Evolutionary conservation across 495 filamentous ascomycete species (phyloP), one percentile per base, ranked within the genome.

Genomic region (Xeromyces bisporus): DNA sequence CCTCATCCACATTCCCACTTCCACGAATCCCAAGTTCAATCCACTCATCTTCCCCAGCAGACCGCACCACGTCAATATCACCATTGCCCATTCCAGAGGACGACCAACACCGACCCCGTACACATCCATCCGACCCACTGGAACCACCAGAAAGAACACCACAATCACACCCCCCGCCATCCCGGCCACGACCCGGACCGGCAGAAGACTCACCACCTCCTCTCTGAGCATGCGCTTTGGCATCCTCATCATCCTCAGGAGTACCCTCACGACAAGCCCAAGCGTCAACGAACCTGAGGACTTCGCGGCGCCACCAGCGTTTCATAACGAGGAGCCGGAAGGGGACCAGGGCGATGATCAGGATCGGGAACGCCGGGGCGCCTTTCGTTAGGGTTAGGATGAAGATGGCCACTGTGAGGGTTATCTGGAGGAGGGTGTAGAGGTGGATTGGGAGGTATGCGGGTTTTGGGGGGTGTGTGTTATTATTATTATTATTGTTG

Each of bases 211-310:
- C 32, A 1, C 15, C 17, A 13, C 37, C 28, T 6, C 37, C 34
- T 11, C 42, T 30, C n/a, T 34, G 29, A 31, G 33, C 31, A 2
- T 36, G 23, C 15, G 26, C 33, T 31, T 41, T 41, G 10, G 26
- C 10, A 29, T 71, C 64, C 38, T 73, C 67, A 32, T 70, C 67
- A 36, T 69, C 70, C 39, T 77, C 73, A 0, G 67, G 71, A 1
- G 65, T 73, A 1, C 75, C 74, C 30, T 73, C 65, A 17, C 66
- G 61, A 48, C 76, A 80, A n/a, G 76, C 73, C 76, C 75, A 79
- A 3, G 63, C 62, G 48, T 81, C 73, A 4, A 81, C 74, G 50
- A 65, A 73, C 24, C 64, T 50, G 30, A 80, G 56, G 4, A 65
- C 66, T 33, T 77, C 72, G 24, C 62, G 56, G 1, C 53, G 59